These are phyloP conservation scores for Pholiota adiposa DNA, from an alignment of 1,284 basidiomycete species.

Conservation along the genomic window DNA sequence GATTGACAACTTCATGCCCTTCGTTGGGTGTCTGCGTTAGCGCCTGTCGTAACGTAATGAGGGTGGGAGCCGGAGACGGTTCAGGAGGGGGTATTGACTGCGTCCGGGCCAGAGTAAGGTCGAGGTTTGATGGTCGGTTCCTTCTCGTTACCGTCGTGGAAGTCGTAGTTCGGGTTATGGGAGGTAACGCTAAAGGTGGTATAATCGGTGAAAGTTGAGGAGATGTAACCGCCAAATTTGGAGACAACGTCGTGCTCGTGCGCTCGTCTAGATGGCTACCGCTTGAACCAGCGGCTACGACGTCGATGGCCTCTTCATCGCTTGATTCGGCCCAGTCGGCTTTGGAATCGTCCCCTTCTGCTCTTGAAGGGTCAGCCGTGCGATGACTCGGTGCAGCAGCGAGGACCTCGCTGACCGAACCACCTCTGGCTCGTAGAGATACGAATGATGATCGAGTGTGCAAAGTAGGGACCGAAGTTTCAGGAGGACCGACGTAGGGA, in stretches of 20 bases:
- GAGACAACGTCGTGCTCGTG: slow-evolving; percentile 61
- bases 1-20: slow-evolving; percentile 29
- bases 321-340: slow-evolving; percentile 73
- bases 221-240: slow-evolving; percentile 29
- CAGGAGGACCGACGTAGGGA: slow-evolving; percentile 50
- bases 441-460: slow-evolving; percentile 36
- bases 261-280: slow-evolving; percentile 82
- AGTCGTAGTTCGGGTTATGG: slow-evolving; percentile 30
- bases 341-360: slow-evolving; percentile 52
- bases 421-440: slow-evolving; percentile 44
- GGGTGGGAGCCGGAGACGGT: slow-evolving; percentile 65
- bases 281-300: slow-evolving; percentile 76
- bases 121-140: slow-evolving; percentile 65
- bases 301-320: slow-evolving; percentile 82
- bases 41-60: slow-evolving; percentile 67
- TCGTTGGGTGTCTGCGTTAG: slow-evolving; percentile 44
- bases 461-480: slow-evolving; percentile 29
- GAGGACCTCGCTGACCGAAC: slow-evolving; percentile 65
- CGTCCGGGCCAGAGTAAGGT: slow-evolving; percentile 52
- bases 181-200: slow-evolving; percentile 34
- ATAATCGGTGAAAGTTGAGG: slow-evolving; percentile 29
- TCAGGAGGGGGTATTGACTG: slow-evolving; percentile 45
- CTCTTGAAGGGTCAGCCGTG: slow-evolving; percentile 33
- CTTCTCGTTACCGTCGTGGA: slow-evolving; percentile 37
- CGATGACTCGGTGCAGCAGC: slow-evolving; percentile 41